Evolutionary conservation across 176 grass and related monocot genomes (phyloP), one percentile per base, ranked within the genome.

Genomic region (Phoenix dactylifera): DNA sequence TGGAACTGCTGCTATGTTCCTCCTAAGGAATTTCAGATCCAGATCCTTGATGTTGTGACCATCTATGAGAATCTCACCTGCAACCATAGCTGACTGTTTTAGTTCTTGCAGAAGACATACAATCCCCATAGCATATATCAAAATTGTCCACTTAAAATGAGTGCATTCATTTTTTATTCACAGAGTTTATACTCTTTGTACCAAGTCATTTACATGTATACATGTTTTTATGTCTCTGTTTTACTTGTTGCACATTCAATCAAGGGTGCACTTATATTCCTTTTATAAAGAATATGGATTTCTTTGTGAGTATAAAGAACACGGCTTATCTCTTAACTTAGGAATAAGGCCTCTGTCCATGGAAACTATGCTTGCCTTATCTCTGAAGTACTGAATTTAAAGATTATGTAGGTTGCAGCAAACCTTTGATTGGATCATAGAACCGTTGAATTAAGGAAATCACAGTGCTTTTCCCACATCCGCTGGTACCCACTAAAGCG

Each of bases 381-480:
- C 35, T 44, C 35, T 44, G 1, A 44, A 14, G 35, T 44, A 44
- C 35, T 12, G 6, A 18, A 0, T 18, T 12, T 48, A n/a, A 72
- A 55, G 28, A 24, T 15, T 73, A 1, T 18, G n/a, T 3, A 54
- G 25, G 29, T 1, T 35, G 16, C 18, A 20, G 16, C 9, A 49
- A 29, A 83, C 80, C 80, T 64, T 63, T 59, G 16, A 64, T 28
- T 23, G 80, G 80, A 69, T 77, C 69, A 44, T 83, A 83, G 73
- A 83, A 83, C 74, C 80, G 77, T 49, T 83, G 80, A 51, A 83
- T 12, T 52, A 83, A 69, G 24, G 80, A 72, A 30, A 69, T 72
- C 7, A 77, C 49, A 16, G 80, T 83, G 80, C 80, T 83, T 57
- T 83, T 83, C 28, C 80, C 80, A 24, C 74, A 83, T 44, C 80